These are phyloP conservation scores for Solanum paucissectum DNA, from an alignment of 257 asterid genomes.

Conservation along the genomic window DNA sequence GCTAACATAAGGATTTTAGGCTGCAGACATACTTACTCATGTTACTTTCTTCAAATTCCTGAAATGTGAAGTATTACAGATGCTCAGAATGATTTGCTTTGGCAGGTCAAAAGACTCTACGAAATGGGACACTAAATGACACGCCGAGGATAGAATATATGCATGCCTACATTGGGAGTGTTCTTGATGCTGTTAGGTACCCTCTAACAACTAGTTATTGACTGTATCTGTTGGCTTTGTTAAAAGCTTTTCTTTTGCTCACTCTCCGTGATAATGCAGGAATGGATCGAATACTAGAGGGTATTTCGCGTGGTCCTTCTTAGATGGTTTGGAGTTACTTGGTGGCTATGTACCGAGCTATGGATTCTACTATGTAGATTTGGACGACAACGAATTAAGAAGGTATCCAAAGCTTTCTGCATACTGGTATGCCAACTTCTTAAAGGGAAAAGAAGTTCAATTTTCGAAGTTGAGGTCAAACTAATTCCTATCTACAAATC, in stretches of 20 bases:
- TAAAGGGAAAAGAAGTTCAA: slow-evolving; percentile 13
- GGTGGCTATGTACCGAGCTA: slow-evolving; percentile 18
- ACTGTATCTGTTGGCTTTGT: neutral
- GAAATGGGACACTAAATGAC: slow-evolving; percentile 13
- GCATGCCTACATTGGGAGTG: slow-evolving; percentile 16
- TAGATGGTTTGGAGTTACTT: slow-evolving; percentile 49
- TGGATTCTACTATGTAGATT: slow-evolving; percentile 49
- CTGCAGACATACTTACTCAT: neutral
- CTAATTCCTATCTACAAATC: neutral
- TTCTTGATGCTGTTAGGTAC: slow-evolving; percentile 23
- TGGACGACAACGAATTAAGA: slow-evolving; percentile 29
- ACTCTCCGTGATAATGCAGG: slow-evolving; percentile 9
- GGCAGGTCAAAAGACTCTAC: slow-evolving; percentile 1
- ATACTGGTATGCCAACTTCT: slow-evolving; percentile 36
- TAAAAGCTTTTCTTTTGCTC: neutral
- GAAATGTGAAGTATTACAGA: neutral
- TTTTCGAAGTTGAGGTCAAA: neutral
- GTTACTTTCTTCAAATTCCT: neutral
- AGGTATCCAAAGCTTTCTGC: slow-evolving; percentile 43
- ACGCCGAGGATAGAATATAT: slow-evolving; percentile 3
- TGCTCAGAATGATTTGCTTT: neutral
- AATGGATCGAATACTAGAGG: slow-evolving; percentile 45
- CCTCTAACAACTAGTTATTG: neutral
- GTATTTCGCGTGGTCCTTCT: slow-evolving; percentile 50
- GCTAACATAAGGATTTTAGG: neutral